Base-by-base conservation (phyloP, 257 asterid species). In the Ophiorrhiza pumila region DNA sequence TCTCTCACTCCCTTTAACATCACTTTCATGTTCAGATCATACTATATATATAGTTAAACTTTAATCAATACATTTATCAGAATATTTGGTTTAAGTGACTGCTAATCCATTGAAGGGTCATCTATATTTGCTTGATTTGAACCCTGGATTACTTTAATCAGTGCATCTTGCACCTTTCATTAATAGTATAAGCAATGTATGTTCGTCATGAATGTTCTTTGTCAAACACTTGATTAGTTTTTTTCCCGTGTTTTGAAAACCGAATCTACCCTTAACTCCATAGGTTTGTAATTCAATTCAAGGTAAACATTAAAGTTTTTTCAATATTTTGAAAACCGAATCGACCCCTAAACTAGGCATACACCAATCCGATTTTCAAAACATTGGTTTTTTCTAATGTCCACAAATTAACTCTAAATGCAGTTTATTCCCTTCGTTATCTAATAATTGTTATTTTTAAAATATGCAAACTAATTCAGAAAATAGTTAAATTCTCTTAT, bases 41-140 rank as follows among this genome's bases (percentile, higher is more conserved):
- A 17, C 42, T 23, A 34, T 0, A 1, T 45, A 4, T 9, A 32
- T n/a, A 11, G 39, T 34, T 68, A 31, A 13, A n/a, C n/a, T 17
- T 67, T 46, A 14, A 12, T 53, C 42, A 17, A 57, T 41, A 41
- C 23, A 25, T 11, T 23, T n/a, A 65, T 11, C 10, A 41, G 4
- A 42, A 39, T 45, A 45, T 15, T 22, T 43, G 31, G 41, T 70
- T 60, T 53, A 64, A 53, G 57, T 53, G 82, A 74, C 83, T 74
- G 45, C 76, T 63, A 63, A 27, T 70, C 42, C 71, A 29, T 46
- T 71, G 77, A 79, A 56, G 47, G 70, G 83, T 37, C 78, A 53
- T 63, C 45, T 35, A 12, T 22, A 11, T 52, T 68, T 34, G 57
- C 23, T 58, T 23, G 67, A 14, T 69, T 35, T 37, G 56, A 27